These are phyloP conservation scores for Phytophthora colocasiae DNA, from an alignment of 352 stramenopile genomes.

Conservation along the genomic window DNA sequence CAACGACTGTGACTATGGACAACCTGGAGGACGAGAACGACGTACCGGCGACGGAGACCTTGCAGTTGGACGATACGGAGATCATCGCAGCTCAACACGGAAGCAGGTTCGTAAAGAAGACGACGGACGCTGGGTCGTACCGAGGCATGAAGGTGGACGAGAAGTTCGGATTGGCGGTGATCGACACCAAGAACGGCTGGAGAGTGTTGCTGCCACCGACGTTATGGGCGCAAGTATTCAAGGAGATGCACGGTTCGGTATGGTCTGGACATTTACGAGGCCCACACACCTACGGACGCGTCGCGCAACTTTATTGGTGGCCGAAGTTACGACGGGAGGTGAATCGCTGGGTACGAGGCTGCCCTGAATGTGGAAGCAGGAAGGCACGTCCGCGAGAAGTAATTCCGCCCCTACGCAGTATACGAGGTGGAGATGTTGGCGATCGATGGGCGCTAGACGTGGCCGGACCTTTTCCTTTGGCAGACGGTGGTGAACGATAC, in stretches of 20 bases:
- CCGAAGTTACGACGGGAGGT: not conserved
- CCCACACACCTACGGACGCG: not conserved
- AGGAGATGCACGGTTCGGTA: not conserved
- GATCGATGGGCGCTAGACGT: not conserved
- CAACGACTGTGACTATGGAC: not conserved
- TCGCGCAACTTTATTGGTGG: not conserved
- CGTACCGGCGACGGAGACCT: not conserved
- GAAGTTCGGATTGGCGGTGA: not conserved
- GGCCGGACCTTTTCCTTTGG: not conserved
- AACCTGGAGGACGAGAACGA: not conserved
- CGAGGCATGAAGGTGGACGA: not conserved
- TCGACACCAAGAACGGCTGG: not conserved
- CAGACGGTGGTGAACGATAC: not conserved
- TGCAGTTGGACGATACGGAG: not conserved
- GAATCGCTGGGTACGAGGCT: not conserved
- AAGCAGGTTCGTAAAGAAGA: not conserved
- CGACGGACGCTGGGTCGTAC: not conserved
- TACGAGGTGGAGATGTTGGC: not conserved
- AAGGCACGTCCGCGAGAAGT: conserved; percentile 2
- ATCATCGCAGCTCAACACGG: not conserved
- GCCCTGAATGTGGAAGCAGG: not conserved
- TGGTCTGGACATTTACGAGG: not conserved
- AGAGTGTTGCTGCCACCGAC: not conserved
- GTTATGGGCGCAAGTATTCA: not conserved
- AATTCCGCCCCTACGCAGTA: not conserved